Base-by-base conservation (phyloP, 164 flowering plant genomes). In the Magnolia changhungtana region DNA sequence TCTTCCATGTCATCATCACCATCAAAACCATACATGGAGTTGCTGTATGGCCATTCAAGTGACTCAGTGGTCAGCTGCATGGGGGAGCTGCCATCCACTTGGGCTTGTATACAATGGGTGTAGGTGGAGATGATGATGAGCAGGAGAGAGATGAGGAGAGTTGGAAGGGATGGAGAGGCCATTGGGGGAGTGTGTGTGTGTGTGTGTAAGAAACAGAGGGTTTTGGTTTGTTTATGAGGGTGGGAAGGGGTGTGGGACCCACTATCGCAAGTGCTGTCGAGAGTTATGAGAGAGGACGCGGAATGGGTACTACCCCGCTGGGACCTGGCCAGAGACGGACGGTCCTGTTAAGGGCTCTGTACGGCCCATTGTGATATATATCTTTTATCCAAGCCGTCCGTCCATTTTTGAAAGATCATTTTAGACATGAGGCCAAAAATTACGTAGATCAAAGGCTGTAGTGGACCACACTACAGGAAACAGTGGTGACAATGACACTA, bases 1-100 rank as follows among this genome's bases (percentile, higher is more conserved):
- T 29, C 70, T 23, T 9, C 70, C 16, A 27, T 31, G 19, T 7
- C 70, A 27, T 13, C 49, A 1, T 23, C 27, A 11, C 61, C 78
- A 8, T 72, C 86, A 4, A 72, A 68, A 52, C 75, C 83, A 13
- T 65, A 76, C 29, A 72, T 49, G 19, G 83, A 72, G 74, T 49
- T 70, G 59, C 2, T 9, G 10, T 83, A 4, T 8, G 82, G 84
- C 85, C 86, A 85, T 31, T 81, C 86, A 0, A 84, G 72, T 8
- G 81, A 76, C n/a, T 82, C 86, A 0, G 66, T 72, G 63, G 78
- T 58, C 0, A 84, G 77, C 70, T 78, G 78, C 59, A 55, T 9
- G 55, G 81, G 45, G 79, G 76, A 71, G 2, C 82, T 16, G 8
- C 80, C 81, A 1, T 79, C 84, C 5, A 81, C 52, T n/a, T 84